These are phyloP conservation scores for Porodaedalea pini DNA, from an alignment of 1,284 basidiomycete species.

Conservation along the genomic window DNA sequence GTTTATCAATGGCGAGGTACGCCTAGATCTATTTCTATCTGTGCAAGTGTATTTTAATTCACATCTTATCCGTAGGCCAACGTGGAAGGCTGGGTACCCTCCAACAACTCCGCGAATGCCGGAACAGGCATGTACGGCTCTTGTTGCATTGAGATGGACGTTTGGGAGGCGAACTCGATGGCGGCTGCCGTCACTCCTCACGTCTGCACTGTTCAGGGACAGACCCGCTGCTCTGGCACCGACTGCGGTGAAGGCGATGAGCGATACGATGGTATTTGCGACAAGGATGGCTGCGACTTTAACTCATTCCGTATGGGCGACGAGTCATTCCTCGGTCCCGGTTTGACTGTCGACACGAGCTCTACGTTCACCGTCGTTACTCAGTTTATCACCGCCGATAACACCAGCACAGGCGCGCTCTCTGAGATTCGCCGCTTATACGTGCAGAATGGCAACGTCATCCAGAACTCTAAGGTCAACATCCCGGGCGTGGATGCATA, in stretches of 20 bases:
- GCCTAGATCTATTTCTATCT: not conserved
- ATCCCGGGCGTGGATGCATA: slow-evolving; percentile 37
- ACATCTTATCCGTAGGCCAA: slow-evolving; percentile 40
- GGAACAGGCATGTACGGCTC: slow-evolving; percentile 43
- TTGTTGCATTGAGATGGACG: slow-evolving; percentile 56
- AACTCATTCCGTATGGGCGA: slow-evolving; percentile 53
- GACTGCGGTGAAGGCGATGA: slow-evolving; percentile 37
- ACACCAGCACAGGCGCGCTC: slow-evolving; percentile 42
- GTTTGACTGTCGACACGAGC: slow-evolving; percentile 45
- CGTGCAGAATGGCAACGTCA: slow-evolving; percentile 48
- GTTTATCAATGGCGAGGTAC: slow-evolving; percentile 38
- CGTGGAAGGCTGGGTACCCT: slow-evolving; percentile 39
- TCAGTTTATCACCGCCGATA: slow-evolving; percentile 47
- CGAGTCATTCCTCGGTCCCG: slow-evolving; percentile 44
- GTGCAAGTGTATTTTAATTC: slow-evolving; percentile 10
- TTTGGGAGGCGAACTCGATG: slow-evolving; percentile 53
- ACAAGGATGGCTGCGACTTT: slow-evolving; percentile 54
- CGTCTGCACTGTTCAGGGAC: slow-evolving; percentile 40
- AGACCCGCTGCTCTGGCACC: slow-evolving; percentile 39
- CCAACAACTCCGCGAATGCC: slow-evolving; percentile 40
- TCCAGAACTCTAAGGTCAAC: slow-evolving; percentile 46
- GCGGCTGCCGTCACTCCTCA: slow-evolving; percentile 47
- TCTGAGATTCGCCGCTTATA: slow-evolving; percentile 52
- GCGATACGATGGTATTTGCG: slow-evolving; percentile 44
- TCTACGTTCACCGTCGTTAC: slow-evolving; percentile 44